Evolutionary conservation across 2,329 filamentous ascomycete species (phyloP), one percentile per base, ranked within the genome.

Genomic region (Arthrobotrys pseudoclavata): DNA sequence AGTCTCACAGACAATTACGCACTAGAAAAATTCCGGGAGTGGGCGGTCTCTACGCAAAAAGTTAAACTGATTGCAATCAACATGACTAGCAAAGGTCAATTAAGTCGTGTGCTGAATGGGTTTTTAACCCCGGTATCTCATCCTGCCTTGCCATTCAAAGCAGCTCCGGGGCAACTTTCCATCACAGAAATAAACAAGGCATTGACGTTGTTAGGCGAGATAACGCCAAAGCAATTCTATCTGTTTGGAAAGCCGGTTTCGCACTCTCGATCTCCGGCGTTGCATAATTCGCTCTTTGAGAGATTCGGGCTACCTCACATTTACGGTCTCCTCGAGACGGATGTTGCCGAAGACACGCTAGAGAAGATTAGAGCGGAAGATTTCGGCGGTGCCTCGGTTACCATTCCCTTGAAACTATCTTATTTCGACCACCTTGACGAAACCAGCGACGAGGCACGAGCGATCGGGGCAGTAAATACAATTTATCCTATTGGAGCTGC

Each of bases 121-220:
- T 98, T 98, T 86, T 89, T 99, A 86, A 98, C 96, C 0, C 96
- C 96, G 0, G 96, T 99, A 13, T 94, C 93, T 2, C 96, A 98
- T 83, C 92, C 93, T 1, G 88, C 88, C 12, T 87, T 98, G n/a
- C 94, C 95, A 0, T 93, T 94, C 85, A 96, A 96, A 83, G 95
- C 96, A 45, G 96, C 96, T 0, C 95, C 96, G 3, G 96, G 96
- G 0, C 96, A 99, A 82, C 87, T 99, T 62, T 97, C 94, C 3
- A 94, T 95, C 0, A 88, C 90, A 1, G 94, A 99, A 81, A 97
- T 99, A 79, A 90, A 94, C 50, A 89, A 88, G 66, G 93, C 90
- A 1, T 86, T 97, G 24, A 88, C 91, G 0, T 85, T 97, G 53
- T 88, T 97, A 76, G 95, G 94, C 47, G 89, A 93, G 81, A 90